phyloP scores from a whole-genome alignment of 2,329 filamentous ascomycete genomes.

The Aciculosporium take region DNA sequence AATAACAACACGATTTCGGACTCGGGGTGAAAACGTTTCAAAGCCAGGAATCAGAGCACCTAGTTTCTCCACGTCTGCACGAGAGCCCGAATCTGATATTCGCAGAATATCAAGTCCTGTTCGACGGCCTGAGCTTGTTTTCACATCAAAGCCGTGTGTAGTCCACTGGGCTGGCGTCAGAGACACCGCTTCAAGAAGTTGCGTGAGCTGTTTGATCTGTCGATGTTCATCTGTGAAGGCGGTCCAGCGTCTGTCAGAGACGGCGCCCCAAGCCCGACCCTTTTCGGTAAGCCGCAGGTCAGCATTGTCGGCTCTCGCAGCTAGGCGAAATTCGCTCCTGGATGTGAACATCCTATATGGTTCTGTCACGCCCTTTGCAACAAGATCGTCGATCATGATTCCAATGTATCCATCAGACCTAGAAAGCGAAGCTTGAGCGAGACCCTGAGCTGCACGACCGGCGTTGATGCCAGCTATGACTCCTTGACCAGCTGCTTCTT shows the following conservation, averaged over 20 bases:
- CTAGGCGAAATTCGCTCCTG: conserved; percentile 89
- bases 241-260: conserved; percentile 66
- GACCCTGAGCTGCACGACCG: conserved; percentile 58
- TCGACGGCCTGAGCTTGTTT: conserved; percentile 50
- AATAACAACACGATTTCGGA: conserved; percentile 59
- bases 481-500: conserved; percentile 90
- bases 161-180: conserved; percentile 54
- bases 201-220: conserved; percentile 53
- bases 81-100: conserved; percentile 38
- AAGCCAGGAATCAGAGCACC: conserved; percentile 42
- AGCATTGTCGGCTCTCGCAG: conserved; percentile 82
- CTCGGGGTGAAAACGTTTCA: conserved; percentile 36
- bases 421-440: conserved; percentile 52
- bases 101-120: conserved; percentile 70
- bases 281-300: conserved; percentile 71
- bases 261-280: conserved; percentile 62
- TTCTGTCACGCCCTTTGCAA: conserved; percentile 92
- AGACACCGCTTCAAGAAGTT: conserved; percentile 41
- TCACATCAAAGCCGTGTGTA: conserved; percentile 52
- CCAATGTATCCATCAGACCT: conserved; percentile 91
- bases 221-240: conserved; percentile 49
- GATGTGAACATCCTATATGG: conserved; percentile 98
- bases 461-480: conserved; percentile 89
- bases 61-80: conserved; percentile 37
- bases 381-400: conserved; percentile 95